These are phyloP conservation scores for Tricholoma flavovirens DNA, from an alignment of 768 basidiomycete species.

Conservation along the genomic window DNA sequence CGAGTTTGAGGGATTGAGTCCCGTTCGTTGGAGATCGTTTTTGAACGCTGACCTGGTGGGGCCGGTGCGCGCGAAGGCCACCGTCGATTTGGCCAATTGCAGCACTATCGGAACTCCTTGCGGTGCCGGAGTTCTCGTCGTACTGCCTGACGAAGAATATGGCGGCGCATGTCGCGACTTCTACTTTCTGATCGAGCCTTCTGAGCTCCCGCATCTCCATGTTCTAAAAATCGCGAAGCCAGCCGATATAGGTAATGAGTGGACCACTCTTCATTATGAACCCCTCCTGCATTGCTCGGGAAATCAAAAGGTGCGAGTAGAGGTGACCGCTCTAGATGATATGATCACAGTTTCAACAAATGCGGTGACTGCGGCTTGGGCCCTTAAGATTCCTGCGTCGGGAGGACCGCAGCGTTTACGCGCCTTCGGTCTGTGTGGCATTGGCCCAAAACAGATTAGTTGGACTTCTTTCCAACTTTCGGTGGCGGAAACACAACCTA, in stretches of 20 bases:
- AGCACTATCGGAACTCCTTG: neutral
- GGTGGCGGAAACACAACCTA: neutral
- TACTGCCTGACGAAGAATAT: neutral
- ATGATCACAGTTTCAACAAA: neutral
- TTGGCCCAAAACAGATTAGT: neutral
- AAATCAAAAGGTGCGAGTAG: neutral
- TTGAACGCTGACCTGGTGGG: neutral
- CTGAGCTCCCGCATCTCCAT: neutral
- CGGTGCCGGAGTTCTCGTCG: neutral
- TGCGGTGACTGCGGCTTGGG: neutral
- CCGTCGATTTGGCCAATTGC: neutral
- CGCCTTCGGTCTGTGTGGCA: neutral
- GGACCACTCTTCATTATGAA: neutral
- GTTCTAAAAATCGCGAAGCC: neutral
- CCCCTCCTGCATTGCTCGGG: neutral
- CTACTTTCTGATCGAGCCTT: neutral
- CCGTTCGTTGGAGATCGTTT: neutral
- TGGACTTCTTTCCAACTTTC: neutral
- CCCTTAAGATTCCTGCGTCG: neutral
- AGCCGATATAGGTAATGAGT: neutral
- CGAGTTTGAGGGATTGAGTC: neutral
- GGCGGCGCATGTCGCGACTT: neutral
- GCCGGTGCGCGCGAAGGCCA: neutral
- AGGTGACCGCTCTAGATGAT: neutral
- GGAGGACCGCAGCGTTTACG: neutral